Conservation (phyloP, 352 stramenopile genomes). For the Phytophthora pinifolia region DNA sequence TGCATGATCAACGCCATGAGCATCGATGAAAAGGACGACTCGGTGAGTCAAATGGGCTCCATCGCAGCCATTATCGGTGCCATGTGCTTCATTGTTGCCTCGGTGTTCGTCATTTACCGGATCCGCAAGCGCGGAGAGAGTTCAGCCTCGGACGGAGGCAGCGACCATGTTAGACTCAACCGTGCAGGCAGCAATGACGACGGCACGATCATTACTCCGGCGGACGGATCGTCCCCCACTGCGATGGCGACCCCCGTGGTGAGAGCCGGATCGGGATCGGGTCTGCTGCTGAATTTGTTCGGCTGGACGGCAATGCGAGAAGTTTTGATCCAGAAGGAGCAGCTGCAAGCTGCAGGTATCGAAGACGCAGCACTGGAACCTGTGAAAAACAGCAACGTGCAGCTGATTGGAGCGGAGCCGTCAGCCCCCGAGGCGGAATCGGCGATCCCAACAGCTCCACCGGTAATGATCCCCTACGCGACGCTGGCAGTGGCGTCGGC, state of each 20-base stretch:
- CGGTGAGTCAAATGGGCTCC: constrained; percentile 25
- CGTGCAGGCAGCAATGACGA: constrained; percentile 30
- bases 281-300: constrained; percentile 50
- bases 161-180: constrained; percentile 20
- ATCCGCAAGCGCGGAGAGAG: constrained; percentile 41
- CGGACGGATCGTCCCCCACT: constrained; percentile 31
- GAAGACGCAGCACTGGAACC: constrained; percentile 39
- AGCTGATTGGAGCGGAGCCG: constrained; percentile 46
- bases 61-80: constrained; percentile 40
- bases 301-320: constrained; percentile 57
- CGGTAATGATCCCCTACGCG: constrained; percentile 30
- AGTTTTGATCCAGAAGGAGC: constrained; percentile 54
- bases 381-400: constrained; percentile 41
- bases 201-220: constrained; percentile 27
- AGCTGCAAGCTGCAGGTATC: constrained; percentile 36
- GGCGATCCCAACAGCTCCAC: constrained; percentile 26
- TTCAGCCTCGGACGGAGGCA: constrained; percentile 10
- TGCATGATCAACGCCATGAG: constrained; percentile 41
- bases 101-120: constrained; percentile 53
- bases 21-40: constrained; percentile 19
- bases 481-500: constrained; percentile 23
- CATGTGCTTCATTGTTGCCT: constrained; percentile 48
- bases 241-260: constrained; percentile 31
- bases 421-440: constrained; percentile 30
- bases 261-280: constrained; percentile 26